Evolutionary conservation across 2,329 filamentous ascomycete species (phyloP).

Genomic region (Penicillium sp.): DNA sequence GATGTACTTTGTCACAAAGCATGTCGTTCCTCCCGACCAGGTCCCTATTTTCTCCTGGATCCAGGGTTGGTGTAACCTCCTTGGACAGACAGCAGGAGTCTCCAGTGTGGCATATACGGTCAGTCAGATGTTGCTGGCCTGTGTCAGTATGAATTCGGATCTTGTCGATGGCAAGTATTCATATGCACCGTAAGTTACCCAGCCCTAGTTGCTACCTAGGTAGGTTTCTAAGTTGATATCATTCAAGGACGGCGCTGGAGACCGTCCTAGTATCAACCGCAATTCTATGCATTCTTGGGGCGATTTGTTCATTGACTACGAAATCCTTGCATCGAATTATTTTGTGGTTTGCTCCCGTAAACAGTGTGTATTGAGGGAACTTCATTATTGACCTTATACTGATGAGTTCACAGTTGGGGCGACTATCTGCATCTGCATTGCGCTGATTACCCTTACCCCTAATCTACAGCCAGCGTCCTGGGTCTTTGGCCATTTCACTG

Average conservation of each 20-base stretch:
- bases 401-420: slow-evolving; percentile 47
- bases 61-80: slow-evolving; percentile 65
- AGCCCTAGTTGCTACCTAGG: background rate
- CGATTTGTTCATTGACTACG: slow-evolving; percentile 63
- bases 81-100: slow-evolving; percentile 62
- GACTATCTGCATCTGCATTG: slow-evolving; percentile 59
- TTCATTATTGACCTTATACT: background rate
- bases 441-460: slow-evolving; percentile 57
- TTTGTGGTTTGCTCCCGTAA: slow-evolving; percentile 65
- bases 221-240: slow-evolving; percentile 7
- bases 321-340: slow-evolving; percentile 59
- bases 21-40: slow-evolving; percentile 60
- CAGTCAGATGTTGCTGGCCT: slow-evolving; percentile 62
- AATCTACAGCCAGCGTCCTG: slow-evolving; percentile 58
- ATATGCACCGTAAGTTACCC: slow-evolving; percentile 54
- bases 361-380: slow-evolving; percentile 43
- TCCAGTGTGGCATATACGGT: slow-evolving; percentile 62
- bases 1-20: slow-evolving; percentile 67
- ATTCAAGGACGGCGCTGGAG: slow-evolving; percentile 52
- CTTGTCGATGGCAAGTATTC: slow-evolving; percentile 51
- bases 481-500: slow-evolving; percentile 61
- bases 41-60: slow-evolving; percentile 64
- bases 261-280: slow-evolving; percentile 58
- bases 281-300: slow-evolving; percentile 54
- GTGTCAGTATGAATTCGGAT: slow-evolving; percentile 59